Evolutionary conservation across 225 moss, liverwort and hornwort species (phyloP).

Genomic region (Straminergon stramineum): DNA sequence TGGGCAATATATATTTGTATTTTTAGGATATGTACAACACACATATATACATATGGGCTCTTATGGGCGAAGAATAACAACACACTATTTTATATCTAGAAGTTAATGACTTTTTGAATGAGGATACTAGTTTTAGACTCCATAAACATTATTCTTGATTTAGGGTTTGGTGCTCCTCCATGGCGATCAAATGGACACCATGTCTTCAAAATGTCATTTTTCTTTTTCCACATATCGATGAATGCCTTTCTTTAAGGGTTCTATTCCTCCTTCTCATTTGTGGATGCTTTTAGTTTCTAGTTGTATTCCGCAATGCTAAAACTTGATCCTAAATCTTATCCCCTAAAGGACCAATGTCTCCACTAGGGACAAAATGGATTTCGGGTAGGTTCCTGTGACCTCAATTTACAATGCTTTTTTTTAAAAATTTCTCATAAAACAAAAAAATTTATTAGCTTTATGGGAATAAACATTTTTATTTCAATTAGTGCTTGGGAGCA

Average conservation of each 20-base stretch:
- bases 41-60: no score
- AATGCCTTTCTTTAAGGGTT: neutral
- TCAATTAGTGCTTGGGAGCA: no score
- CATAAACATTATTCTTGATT: rapidly evolving
- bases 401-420: no score
- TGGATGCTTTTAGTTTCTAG: neutral
- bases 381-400: no score
- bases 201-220: neutral
- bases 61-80: neutral
- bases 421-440: no score
- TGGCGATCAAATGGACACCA: rapidly evolving
- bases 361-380: no score
- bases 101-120: neutral
- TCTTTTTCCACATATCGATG: rapidly evolving
- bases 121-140: neutral
- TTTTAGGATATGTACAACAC: neutral
- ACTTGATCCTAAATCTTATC: neutral
- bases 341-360: no score
- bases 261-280: neutral
- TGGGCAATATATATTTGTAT: neutral
- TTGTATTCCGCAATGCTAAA: neutral
- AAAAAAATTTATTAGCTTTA: no score
- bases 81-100: rapidly evolving
- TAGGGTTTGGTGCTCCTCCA: rapidly evolving
- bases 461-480: no score